A percentile compares a stretch with the other conserved stretches of the same genome.
These are phyloP conservation scores for Begonia peltatifolia DNA, from an alignment of 306 rosid species.

Conservation along the genomic window DNA sequence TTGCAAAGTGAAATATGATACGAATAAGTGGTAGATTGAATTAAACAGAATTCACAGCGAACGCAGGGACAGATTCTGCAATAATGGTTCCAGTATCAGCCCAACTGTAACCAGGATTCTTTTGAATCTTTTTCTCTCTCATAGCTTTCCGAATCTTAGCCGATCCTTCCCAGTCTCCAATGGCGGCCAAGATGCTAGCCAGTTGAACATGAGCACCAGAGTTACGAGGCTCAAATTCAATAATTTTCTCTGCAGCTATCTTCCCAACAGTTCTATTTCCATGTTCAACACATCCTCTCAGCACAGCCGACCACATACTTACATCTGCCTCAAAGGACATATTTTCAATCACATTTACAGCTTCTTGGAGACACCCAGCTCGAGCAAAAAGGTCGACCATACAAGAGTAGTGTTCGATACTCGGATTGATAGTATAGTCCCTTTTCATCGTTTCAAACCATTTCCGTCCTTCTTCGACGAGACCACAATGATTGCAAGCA, in stretches of 20 bases:
- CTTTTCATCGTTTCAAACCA: slow-evolving; percentile 39
- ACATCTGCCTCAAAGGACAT: slow-evolving; percentile 58
- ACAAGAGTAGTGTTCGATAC: slow-evolving; percentile 61
- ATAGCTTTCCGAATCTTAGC: slow-evolving; percentile 41
- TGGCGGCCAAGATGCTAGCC: slow-evolving; percentile 50
- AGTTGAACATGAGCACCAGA: slow-evolving; percentile 58
- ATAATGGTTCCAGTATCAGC: slow-evolving; percentile 10
- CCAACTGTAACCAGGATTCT: slow-evolving; percentile 62
- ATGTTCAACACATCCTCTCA: slow-evolving; percentile 56
- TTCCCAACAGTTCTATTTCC: slow-evolving; percentile 40
- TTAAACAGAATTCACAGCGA: too few relatives aligned
- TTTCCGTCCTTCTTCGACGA: slow-evolving; percentile 55
- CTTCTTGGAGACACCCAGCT: slow-evolving; percentile 51
- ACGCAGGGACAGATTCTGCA: too few relatives aligned
- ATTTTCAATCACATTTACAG: slow-evolving; percentile 31
- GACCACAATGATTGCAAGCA: slow-evolving; percentile 66
- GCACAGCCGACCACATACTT: slow-evolving; percentile 54
- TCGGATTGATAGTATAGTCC: slow-evolving; percentile 30
- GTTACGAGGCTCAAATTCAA: slow-evolving; percentile 48
- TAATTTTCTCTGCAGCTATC: slow-evolving; percentile 37
- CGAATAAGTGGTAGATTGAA: too few relatives aligned
- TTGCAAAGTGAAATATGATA: too few relatives aligned
- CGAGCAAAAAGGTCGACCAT: slow-evolving; percentile 57
- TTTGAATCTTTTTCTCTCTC: slow-evolving; percentile 32
- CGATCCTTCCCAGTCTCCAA: slow-evolving; percentile 70